phyloP scores from a whole-genome alignment of 345 rosid species.

The Cochlearia excelsa region DNA sequence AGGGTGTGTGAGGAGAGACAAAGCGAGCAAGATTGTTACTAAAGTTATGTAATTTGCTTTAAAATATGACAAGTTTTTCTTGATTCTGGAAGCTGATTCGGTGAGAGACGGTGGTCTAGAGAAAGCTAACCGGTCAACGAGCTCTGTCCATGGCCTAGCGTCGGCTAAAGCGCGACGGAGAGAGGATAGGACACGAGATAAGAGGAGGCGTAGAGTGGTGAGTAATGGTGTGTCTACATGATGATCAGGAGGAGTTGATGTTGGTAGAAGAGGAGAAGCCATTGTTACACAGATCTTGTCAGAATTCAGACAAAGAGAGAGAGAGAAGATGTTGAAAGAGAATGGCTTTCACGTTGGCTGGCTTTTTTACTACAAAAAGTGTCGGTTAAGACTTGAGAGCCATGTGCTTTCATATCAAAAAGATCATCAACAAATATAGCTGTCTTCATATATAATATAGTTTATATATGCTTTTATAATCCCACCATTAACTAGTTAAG shows the following conservation, averaged over 20 bases:
- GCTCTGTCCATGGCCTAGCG: constrained; percentile 48
- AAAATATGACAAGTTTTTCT: constrained; percentile 48
- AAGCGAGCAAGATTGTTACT: constrained; percentile 36
- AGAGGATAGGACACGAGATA: constrained; percentile 29
- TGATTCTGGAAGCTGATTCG: constrained; percentile 40
- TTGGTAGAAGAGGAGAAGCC: constrained; percentile 41
- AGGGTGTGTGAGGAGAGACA: constrained; percentile 45
- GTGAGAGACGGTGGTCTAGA: constrained; percentile 45
- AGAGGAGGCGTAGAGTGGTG: constrained; percentile 25
- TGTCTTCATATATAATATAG: not conserved
- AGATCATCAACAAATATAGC: not conserved
- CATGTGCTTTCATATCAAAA: constrained; percentile 19
- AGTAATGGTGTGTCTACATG: constrained; percentile 25
- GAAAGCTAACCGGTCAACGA: constrained; percentile 42
- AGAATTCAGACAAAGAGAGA: constrained; percentile 12
- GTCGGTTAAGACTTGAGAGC: constrained; percentile 13
- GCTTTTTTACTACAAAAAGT: constrained; percentile 31
- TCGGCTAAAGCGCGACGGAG: constrained; percentile 33
- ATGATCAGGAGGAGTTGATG: constrained; percentile 18
- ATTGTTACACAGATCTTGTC: constrained; percentile 23
- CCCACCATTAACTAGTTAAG: no score
- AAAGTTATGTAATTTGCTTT: constrained; percentile 42
- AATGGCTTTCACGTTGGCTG: constrained; percentile 29
- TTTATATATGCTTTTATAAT: no score
- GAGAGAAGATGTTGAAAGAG: constrained; percentile 6